phyloP scores from a whole-genome alignment of 495 filamentous ascomycete species.

The Astrothelium macrocarpum region DNA sequence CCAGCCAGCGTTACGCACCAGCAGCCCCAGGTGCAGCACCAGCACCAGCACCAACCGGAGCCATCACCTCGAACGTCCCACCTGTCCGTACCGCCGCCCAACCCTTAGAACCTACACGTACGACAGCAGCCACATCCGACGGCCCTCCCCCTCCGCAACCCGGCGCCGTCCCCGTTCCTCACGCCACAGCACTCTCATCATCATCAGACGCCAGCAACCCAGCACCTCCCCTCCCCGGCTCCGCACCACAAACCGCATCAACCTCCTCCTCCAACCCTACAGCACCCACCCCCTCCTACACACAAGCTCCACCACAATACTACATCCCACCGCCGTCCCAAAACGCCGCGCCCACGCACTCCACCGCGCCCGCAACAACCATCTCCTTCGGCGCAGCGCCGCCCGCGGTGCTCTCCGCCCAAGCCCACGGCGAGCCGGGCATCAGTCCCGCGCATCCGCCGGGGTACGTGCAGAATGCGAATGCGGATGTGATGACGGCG shows the following conservation, averaged over 20 bases:
- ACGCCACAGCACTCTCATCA: slow-evolving; percentile 21
- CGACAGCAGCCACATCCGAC: slow-evolving; percentile 25
- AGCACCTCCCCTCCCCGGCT: slow-evolving; percentile 42
- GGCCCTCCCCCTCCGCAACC: slow-evolving; percentile 53
- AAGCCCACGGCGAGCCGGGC: background rate
- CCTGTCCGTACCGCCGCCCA: slow-evolving; percentile 1
- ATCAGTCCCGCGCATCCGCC: slow-evolving; percentile 36
- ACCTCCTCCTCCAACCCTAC: background rate
- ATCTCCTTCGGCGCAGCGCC: slow-evolving; percentile 6
- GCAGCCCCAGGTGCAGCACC: slow-evolving; percentile 32
- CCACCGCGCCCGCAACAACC: slow-evolving; percentile 11
- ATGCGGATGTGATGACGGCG: slow-evolving; percentile 36
- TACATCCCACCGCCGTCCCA: slow-evolving; percentile 16
- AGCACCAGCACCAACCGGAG: slow-evolving; percentile 22
- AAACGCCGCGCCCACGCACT: slow-evolving; percentile 21
- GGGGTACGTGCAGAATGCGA: slow-evolving; percentile 48
- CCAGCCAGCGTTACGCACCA: slow-evolving; percentile 34
- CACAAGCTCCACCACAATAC: slow-evolving; percentile 14
- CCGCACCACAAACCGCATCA: slow-evolving; percentile 18
- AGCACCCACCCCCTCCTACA: background rate
- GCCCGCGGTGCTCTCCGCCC: slow-evolving; percentile 18
- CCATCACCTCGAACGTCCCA: slow-evolving; percentile 27
- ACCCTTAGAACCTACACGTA: slow-evolving; percentile 24
- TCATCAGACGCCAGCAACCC: slow-evolving; percentile 36
- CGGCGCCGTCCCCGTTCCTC: slow-evolving; percentile 40